Evolutionary conservation across 306 rosid genomes (phyloP), one percentile per base, ranked within the genome.

Genomic region (Pterocarpus macrocarpus): DNA sequence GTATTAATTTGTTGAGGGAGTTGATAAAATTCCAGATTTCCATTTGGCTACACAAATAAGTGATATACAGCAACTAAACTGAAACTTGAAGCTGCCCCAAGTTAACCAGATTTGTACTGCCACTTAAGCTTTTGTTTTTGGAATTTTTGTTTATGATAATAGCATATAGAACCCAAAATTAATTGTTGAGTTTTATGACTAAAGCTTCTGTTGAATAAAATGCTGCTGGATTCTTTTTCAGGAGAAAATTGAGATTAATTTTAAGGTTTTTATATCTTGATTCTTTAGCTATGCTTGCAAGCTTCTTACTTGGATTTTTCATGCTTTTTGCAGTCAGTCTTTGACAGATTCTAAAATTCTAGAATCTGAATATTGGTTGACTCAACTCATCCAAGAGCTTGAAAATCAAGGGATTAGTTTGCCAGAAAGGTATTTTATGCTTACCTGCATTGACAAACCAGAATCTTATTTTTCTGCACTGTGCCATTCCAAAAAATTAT

Each of bases 391-490:
- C 35, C 71, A 86, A 8, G 98, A 90, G 83, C 90, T 94, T 61
- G 88, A 91, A 83, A 88, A 71, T 80, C 92, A 81, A 84, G 94
- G 94, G 75, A 80, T 91, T 79, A 80, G 58, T 74, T 84, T 93
- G 86, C 96, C 97, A 47, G 93, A 85, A 85, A 93, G 97, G 97
- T 93, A 86, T 76, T 84, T 82, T 43, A 39, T 35, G 47, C 65
- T 74, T 76, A 59, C 56, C 52, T 56, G 50, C 45, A 55, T 73
- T 34, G 62, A 73, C 5, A 39, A 53, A 41, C 44, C 4, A 69
- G 69, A 63, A 44, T 64, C 61, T 50, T 22, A 44, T 16, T 45
- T 43, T 58, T 62, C 41, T 50, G 12, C 76, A 7, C 39, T 58
- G 79, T 53, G 15, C 33, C 69, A 50, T 63, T 70, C 43, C 17